Evolutionary conservation across 208 protist species (phyloP).

Genomic region (Trypanosoma avium): DNA sequence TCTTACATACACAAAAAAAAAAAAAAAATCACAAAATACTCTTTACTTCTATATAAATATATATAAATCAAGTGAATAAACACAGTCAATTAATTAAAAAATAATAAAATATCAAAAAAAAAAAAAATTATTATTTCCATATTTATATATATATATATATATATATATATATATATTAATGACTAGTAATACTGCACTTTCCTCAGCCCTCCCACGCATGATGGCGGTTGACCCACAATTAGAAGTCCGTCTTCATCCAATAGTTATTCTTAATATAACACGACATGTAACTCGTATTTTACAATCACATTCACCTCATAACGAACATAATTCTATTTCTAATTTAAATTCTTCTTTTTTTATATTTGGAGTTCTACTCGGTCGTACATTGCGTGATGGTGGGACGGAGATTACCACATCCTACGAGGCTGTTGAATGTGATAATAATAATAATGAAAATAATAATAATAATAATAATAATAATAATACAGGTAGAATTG

Average conservation of each 20-base stretch:
- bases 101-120: no score
- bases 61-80: no score
- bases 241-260: slow-evolving; percentile 45
- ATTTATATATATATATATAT: slow-evolving; percentile 4
- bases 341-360: not conserved
- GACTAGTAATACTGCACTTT: not conserved
- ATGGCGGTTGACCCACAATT: slow-evolving; percentile 7
- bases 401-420: slow-evolving; percentile 41
- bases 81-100: no score
- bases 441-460: not conserved
- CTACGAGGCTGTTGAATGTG: slow-evolving; percentile 38
- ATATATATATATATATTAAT: not conserved
- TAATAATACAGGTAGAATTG: slow-evolving; percentile 10
- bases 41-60: no score
- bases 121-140: no score
- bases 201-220: slow-evolving; percentile 16
- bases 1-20: no score
- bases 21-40: no score
- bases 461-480: not conserved
- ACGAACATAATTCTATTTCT: no score
- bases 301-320: slow-evolving; percentile 9
- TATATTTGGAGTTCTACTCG: slow-evolving; percentile 34
- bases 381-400: slow-evolving; percentile 12
- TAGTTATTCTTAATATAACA: slow-evolving; percentile 71
- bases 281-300: slow-evolving; percentile 59